Base-by-base conservation (phyloP, 108 stramenopile genomes). In the Nannochloropsis oceanica region DNA sequence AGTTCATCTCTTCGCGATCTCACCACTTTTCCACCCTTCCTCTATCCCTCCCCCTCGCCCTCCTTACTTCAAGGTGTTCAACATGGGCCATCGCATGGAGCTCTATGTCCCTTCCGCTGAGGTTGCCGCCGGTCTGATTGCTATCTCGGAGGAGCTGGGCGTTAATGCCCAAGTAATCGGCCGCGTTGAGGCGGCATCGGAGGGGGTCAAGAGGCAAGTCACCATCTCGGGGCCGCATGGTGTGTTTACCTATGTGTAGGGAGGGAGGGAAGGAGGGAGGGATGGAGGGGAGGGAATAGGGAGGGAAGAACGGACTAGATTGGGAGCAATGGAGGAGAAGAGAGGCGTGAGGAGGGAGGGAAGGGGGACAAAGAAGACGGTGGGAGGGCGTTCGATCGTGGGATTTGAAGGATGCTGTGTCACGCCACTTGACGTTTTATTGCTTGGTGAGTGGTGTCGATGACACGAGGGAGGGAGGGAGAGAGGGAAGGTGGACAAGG, bases 21-120 rank as follows among this genome's bases (percentile, higher is more conserved):
- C 46, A 12, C 46, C 46, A 14, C 46, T 14, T 14, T 50, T 14
- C 46, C 46, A 13, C 46, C 46, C 46, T 50, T 14, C 46, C 46
- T 50, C 14, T 14, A 12, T 14, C 46, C 46, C 46, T 50, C 46
- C 46, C 46, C 14, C 46, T 14, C 46, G 14, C 46, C 13, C 46
- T 14, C 46, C 46, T 14, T 14, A 14, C 46, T 12, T 12, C 84
- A 80, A 85, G 80, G 80, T 81, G 14, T 85, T 85, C 84, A 85
- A 85, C 79, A 81, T 80, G 80, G 84, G 84, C 42, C 84, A 85
- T 20, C 84, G 84, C 18, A 27, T 85, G 42, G 84, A 85, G 43
- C 80, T 85, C 80, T 85, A 85, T 79, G 84, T 85, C 0, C 26
- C 25, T 13, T 79, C 79, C 80, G 27, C 24, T 0, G 80, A 22